Percentiles rank a stretch among this genome's conserved stretches.
phyloP scores from a whole-genome alignment of 345 rosid genomes.

The Fremontodendron californicum region DNA sequence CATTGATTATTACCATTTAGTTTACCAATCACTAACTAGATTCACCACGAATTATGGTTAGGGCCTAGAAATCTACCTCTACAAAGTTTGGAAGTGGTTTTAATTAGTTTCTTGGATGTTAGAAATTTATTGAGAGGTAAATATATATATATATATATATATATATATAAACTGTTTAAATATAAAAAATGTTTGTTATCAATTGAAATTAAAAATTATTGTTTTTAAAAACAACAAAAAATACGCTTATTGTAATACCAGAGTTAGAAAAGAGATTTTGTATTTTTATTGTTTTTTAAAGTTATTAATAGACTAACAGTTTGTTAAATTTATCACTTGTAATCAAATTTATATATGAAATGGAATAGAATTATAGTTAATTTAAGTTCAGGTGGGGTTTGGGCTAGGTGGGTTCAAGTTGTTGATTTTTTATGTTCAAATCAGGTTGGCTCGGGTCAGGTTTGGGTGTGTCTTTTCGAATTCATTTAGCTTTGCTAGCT shows the following conservation, averaged over 20 bases:
- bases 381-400: background rate
- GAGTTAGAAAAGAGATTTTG: background rate
- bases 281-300: too few relatives aligned
- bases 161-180: too few relatives aligned
- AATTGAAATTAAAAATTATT: too few relatives aligned
- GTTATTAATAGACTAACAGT: background rate
- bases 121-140: background rate
- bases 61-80: background rate
- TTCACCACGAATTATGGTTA: background rate
- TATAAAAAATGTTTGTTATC: too few relatives aligned
- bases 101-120: background rate
- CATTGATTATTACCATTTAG: background rate
- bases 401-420: background rate
- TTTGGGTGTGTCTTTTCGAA: background rate
- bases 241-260: background rate
- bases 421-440: background rate
- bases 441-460: background rate
- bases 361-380: background rate
- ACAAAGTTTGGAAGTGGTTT: background rate
- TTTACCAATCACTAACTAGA: background rate
- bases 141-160: too few relatives aligned
- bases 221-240: too few relatives aligned
- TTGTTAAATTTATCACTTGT: background rate
- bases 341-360: background rate
- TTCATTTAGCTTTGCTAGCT: background rate